Percentiles rank a stretch among this genome's conserved stretches.
Conservation (phyloP, 2,329 filamentous ascomycete genomes). For the Sodiomyces alkalinus region DNA sequence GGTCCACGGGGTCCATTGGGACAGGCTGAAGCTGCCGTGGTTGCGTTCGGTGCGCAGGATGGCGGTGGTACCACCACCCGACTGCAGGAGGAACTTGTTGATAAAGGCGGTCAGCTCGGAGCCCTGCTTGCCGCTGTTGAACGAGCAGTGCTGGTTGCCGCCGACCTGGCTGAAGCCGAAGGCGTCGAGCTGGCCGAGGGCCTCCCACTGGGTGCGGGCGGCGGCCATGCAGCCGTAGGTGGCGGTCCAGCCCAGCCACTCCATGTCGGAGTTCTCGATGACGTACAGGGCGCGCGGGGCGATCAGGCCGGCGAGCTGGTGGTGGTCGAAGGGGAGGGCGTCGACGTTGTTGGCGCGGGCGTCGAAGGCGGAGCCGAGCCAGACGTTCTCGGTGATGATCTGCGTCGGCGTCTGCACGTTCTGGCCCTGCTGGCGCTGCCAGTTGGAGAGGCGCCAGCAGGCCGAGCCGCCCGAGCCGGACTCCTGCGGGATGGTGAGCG, state of each 20-base stretch:
- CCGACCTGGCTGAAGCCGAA: constrained; percentile 35
- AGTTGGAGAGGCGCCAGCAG: constrained; percentile 26
- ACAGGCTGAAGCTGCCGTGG: constrained; percentile 5
- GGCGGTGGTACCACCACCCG: constrained; percentile 2
- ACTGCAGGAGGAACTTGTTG: constrained; percentile 26
- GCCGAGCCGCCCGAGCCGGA: constrained; percentile 31
- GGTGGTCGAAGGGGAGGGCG: constrained; percentile 33
- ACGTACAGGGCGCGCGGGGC: constrained; percentile 32
- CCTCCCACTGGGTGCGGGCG: constrained; percentile 29
- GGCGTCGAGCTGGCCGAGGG: constrained; percentile 26
- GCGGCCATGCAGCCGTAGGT: constrained; percentile 34
- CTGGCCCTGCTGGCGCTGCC: constrained; percentile 23
- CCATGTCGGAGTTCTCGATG: constrained; percentile 32
- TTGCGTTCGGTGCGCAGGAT: constrained; percentile 5
- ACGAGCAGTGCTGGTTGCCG: constrained; percentile 31
- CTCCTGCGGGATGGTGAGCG: constrained; percentile 32
- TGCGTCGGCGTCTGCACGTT: constrained; percentile 32
- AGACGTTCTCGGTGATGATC: constrained; percentile 37
- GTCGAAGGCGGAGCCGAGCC: constrained; percentile 33
- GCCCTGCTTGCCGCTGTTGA: constrained; percentile 27
- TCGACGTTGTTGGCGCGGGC: constrained; percentile 34
- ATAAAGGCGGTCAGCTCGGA: constrained; percentile 32
- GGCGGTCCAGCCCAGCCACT: constrained; percentile 33
- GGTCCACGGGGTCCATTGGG: constrained; percentile 5
- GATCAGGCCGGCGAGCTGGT: constrained; percentile 33